These are phyloP conservation scores for Oryza nivara DNA, from an alignment of 176 grass and related monocot genomes.

Conservation along the genomic window DNA sequence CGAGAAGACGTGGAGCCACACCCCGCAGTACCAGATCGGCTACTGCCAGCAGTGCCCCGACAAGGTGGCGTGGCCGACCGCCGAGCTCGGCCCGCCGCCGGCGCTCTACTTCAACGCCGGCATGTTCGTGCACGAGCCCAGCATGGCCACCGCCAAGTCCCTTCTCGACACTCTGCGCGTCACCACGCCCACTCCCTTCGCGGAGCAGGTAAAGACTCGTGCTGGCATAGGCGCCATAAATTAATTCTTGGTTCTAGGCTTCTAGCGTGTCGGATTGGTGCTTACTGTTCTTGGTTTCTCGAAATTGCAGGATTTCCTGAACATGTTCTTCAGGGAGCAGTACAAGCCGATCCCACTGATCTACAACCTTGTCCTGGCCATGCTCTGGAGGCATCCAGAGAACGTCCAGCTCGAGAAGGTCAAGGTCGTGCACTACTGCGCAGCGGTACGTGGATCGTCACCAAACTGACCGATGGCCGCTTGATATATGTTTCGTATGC, in stretches of 20 bases:
- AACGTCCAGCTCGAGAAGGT: constrained; percentile 88
- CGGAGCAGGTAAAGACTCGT: constrained; percentile 60
- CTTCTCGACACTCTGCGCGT: constrained; percentile 60
- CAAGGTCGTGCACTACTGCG: constrained; percentile 92
- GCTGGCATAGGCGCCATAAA: neutral
- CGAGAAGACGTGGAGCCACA: constrained; percentile 94
- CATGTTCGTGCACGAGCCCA: constrained; percentile 90
- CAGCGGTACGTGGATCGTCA: constrained; percentile 49
- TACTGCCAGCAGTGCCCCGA: constrained; percentile 90
- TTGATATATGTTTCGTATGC: neutral
- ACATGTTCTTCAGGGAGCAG: constrained; percentile 89
- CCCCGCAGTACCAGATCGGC: constrained; percentile 75
- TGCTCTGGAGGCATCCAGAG: constrained; percentile 97
- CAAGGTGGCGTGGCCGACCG: constrained; percentile 70
- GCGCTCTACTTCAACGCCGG: constrained; percentile 95
- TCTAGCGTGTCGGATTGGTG: neutral
- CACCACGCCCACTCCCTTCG: constrained; percentile 62
- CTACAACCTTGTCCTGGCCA: constrained; percentile 86
- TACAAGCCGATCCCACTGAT: constrained; percentile 81
- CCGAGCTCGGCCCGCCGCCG: constrained; percentile 74
- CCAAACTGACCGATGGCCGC: neutral
- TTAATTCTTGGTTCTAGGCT: neutral
- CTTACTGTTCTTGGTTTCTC: neutral
- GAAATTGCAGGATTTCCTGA: constrained; percentile 75
- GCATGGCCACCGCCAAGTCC: constrained; percentile 59